Evolutionary conservation across 169 alveolate species (phyloP), one percentile per base, ranked within the genome.

Genomic region (Plasmodium gonderi): DNA sequence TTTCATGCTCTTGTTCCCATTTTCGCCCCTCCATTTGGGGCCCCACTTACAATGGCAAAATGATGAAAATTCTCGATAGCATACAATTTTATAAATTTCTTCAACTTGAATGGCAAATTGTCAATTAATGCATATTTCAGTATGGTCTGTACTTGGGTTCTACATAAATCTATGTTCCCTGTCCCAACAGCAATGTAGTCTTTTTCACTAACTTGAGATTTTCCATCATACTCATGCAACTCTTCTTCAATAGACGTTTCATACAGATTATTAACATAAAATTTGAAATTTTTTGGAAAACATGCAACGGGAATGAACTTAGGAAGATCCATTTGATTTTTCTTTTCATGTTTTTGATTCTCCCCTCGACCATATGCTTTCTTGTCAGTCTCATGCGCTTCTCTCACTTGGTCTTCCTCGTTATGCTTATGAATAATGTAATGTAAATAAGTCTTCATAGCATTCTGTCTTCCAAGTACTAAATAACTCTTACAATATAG

Each of bases 51-150:
- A 20, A 68, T 79, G 69, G 90, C 94, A 67, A 90, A 90, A 38
- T 90, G 94, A 42, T 90, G 94, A 51, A 90, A 90, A 54, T 90
- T 90, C 74, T 90, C 94, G 40, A 90, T 90, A 29, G 75, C 94
- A 51, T 90, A 90, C 26, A 90, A 40, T 72, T 90, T 90, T 38
- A 90, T 90, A 51, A 90, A 90, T 49, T 79, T 65, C 31, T 90
- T 90, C 38, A 90, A 14, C 51, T 77, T 90, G 40, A 90, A 90
- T 9, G 94, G 94, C 6, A 90, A 69, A 40, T 20, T 36, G 47
- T 90, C 91, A 44, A 90, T 90, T 69, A 72, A 31, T 2, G 94
- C 20, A 40, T 90, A 36, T 7, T 76, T 45, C 7, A 90, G 60
- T 17, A 90, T 79, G n/a, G 20, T 33, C 72, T 78, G 90, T 79